Base-by-base conservation (phyloP, 805 yeast genomes). In the Candida caryicola region DNA sequence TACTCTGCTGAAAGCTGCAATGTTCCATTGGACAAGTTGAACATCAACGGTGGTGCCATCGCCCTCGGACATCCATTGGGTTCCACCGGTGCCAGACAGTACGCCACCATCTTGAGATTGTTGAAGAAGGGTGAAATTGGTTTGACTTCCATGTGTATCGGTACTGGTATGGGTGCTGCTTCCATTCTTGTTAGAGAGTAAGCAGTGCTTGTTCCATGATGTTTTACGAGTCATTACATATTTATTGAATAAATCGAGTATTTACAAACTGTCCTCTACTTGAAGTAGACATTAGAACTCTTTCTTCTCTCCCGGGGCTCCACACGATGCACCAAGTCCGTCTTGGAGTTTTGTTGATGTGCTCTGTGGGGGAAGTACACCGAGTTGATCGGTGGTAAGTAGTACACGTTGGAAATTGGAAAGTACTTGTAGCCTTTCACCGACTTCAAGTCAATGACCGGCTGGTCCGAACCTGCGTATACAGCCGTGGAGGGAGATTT, bases 131-230 rank as follows among this genome's bases (percentile, higher is more conserved):
- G 91, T 44, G 81, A 89, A 69, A 66, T 89, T 47, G 98, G 98
- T 49, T 82, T 91, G 37, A 85, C 95, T 9, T 84, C 95, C 47
- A 91, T 91, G 98, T 91, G 98, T 71, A 82, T 91, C 49, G 98
- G 98, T 55, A 88, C 97, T 25, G 98, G 98, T 52, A 91, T 90
- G 95, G 98, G 98, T 49, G 96, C 97, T 23, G 98, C 98, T 33
- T 84, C 91, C 10, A 71, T 90, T 31, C 75, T 91, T 52, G 74
- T 87, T 31, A 83, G 76, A 54, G 98, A 91, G 70, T 88, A 73
- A 59, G 25, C 25, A 21, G 25, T 21, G 25, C 25, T 21, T 21
- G 10, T 21, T 21, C 25, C 7, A 21, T 7, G 10, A 21, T 21
- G 7, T 29, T 6, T 14, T 29, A 16, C 7, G 17, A 29, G 31